Evolutionary conservation across 2,329 filamentous ascomycete genomes (phyloP), one percentile per base, ranked within the genome.

Genomic region (Epichloe scottii): DNA sequence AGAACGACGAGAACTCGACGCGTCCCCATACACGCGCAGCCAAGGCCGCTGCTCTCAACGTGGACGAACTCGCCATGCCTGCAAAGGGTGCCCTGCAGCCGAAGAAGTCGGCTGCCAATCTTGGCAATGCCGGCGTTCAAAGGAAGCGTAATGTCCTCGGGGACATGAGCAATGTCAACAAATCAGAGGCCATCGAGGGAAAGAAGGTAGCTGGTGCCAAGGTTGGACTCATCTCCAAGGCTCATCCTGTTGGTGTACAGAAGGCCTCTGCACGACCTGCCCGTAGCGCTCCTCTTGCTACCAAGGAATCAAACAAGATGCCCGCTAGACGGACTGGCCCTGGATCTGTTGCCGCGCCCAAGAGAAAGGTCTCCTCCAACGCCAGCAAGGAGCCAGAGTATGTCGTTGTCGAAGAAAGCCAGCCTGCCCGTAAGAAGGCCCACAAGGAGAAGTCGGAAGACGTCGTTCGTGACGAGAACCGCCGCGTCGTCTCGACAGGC

Each of bases 1-100:
- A 96, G 75, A 96, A 96, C 66, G 91, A 96, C 68, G 93, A 96
- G 75, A 95, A 95, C 53, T 82, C 86, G 55, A 88, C 86, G 71
- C 89, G 90, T 72, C 51, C 51, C 21, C 74, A 96, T 66, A 97
- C 93, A 62, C 82, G 93, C 72, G 90, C 93, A 72, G 90, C 93
- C 59, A 96, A 97, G 74, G 83, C 89, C 49, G 88, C 89, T 53
- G 85, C 86, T 46, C 76, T 79, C 79, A 76, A 73, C 63, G 78
- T 75, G 59, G 83, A 84, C 59, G 85, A 85, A 61, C 67, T 73
- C 17, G 66, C 74, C 38, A 74, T 78, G 61, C 70, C 76, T 34
- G 61, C 73, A 50, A 80, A 80, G 64, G 84, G 84, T 62, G 74
- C 81, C 30, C 68, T 88, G 48, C 84, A 86, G 68, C 75, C 81